Conservation (phyloP, 106 monocot genomes). For the Triglochin maritima region DNA sequence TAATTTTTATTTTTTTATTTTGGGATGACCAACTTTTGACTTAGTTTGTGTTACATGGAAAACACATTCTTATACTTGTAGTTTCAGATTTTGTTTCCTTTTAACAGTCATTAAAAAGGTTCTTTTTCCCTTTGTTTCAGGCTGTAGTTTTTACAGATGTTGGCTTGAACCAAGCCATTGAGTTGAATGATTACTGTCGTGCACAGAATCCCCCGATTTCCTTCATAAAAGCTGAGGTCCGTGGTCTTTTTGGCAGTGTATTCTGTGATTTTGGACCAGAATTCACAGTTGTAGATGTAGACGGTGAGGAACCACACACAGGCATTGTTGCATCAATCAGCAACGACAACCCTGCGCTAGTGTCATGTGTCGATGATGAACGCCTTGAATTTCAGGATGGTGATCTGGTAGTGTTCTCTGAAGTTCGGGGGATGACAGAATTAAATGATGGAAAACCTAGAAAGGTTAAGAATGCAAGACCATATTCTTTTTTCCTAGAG, state of each 20-base stretch:
- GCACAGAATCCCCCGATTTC: conserved; percentile 78
- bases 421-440: conserved; percentile 80
- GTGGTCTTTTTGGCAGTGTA: conserved; percentile 84
- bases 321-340: conserved; percentile 83
- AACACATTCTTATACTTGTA: too few relatives aligned
- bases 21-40: too few relatives aligned
- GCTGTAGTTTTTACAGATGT: conserved; percentile 92
- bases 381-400: conserved; percentile 92
- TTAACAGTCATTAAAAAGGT: too few relatives aligned
- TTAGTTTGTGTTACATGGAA: too few relatives aligned
- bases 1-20: too few relatives aligned
- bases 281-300: conserved; percentile 86
- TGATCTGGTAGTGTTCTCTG: conserved; percentile 81
- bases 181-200: conserved; percentile 72
- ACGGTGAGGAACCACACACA: conserved; percentile 86
- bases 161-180: conserved; percentile 61
- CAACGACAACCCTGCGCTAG: conserved; percentile 63
- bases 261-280: conserved; percentile 93
- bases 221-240: conserved; percentile 81
- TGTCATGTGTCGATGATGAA: conserved; percentile 85
- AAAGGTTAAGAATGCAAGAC: conserved; percentile 51
- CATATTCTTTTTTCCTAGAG: conserved; percentile 67
- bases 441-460: conserved; percentile 92
- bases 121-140: conserved; percentile 19
- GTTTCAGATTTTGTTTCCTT: too few relatives aligned